Percentiles rank a stretch among this genome's conserved stretches.
Conservation (phyloP, 2,329 filamentous ascomycete genomes). For the Colletotrichum chrysophilum region DNA sequence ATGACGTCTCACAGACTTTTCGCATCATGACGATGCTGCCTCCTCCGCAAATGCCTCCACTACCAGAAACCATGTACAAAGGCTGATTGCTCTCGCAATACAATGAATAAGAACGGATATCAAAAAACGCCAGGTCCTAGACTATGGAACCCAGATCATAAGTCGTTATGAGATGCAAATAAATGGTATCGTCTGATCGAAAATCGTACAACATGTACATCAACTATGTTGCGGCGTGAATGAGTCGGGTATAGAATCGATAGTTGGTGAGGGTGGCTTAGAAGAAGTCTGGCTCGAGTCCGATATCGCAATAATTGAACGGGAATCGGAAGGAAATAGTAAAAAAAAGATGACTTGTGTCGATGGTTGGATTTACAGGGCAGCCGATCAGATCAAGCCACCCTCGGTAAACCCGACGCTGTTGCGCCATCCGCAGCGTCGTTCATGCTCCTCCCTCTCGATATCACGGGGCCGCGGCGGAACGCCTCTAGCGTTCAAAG, state of each 20-base stretch:
- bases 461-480: constrained; percentile 35
- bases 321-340: background rate
- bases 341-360: background rate
- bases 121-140: constrained; percentile 15
- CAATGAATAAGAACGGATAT: constrained; percentile 12
- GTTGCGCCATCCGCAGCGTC: constrained; percentile 61
- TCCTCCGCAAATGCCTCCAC: background rate
- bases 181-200: constrained; percentile 20
- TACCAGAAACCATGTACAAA: background rate
- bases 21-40: background rate
- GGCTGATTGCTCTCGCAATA: background rate
- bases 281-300: background rate
- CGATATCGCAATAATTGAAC: background rate
- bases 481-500: constrained; percentile 33
- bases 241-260: constrained; percentile 14
- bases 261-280: background rate
- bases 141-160: constrained; percentile 17
- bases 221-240: constrained; percentile 5
- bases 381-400: constrained; percentile 52
- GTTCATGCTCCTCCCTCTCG: constrained; percentile 42
- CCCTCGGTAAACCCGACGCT: constrained; percentile 61
- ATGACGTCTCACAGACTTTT: background rate
- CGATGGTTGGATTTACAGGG: background rate
- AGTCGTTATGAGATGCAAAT: constrained; percentile 21
- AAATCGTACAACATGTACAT: constrained; percentile 17